Evolutionary conservation across 495 filamentous ascomycete species (phyloP), one percentile per base, ranked within the genome.

Genomic region (Umbilicaria muhlenbergii): DNA sequence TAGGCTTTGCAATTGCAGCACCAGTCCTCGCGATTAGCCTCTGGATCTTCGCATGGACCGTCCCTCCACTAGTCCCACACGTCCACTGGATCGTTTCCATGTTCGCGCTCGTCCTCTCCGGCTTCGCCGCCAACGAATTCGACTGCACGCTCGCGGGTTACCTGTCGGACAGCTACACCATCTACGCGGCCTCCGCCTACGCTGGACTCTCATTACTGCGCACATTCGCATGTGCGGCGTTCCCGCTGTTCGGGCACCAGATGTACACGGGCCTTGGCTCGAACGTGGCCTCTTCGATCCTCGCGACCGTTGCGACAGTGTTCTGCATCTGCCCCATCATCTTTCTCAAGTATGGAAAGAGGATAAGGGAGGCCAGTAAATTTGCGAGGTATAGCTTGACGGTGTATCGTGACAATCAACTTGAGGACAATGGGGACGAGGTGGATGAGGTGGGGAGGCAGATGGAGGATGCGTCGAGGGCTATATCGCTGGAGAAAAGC

Each of bases 1-100:
- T 51, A 2, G 71, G 69, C 3, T 62, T 71, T 13, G 57, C 47
- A 8, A 49, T 73, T 31, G 70, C 64, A 1, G 64, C 66, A 0
- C 71, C 71, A 1, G 51, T 59, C 28, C 40, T 42, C 7, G 40
- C 40, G 1, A 12, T 34, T 0, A 33, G 40, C 8, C 11, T 42
- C 1, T 34, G 40, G 31, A 10, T 42, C 40, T 42, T 42, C 40
- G 40, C 40, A 0, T 42, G 40, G 31, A 42, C 31, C 16, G 8
- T 42, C 5, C 40, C 40, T 14, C 19, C 39, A 11, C 39, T 32
- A 11, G 39, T 14, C 15, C 21, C 39, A 6, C 18, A 41, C 8
- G 39, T 41, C 18, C 39, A 41, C 28, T 41, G 39, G 39, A 31
- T 32, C 0, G 39, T 34, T 2, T 34, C n/a, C n/a, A 42, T 42